A percentile compares a stretch with the other conserved stretches of the same genome.
Evolutionary conservation across 148 eudicot genomes (phyloP).

Genomic region (Selenicereus undatus): DNA sequence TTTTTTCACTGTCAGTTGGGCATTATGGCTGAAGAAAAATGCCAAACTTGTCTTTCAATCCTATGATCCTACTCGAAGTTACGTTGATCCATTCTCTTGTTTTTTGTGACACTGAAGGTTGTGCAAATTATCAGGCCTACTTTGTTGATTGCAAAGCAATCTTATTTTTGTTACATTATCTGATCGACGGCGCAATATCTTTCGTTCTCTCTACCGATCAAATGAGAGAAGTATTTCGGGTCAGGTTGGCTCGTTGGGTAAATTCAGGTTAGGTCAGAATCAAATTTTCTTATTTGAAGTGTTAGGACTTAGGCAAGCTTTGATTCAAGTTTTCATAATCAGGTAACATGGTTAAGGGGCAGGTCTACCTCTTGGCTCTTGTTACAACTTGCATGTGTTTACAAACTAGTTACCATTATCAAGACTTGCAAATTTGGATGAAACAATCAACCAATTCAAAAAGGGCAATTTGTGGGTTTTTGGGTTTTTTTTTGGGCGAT

Average conservation of each 20-base stretch:
- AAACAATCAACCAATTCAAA: no score
- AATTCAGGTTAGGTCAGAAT: not conserved
- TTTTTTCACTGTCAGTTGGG: no score
- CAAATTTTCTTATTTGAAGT: not conserved
- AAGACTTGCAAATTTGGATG: not conserved
- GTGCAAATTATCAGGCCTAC: not conserved
- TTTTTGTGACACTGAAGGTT: not conserved
- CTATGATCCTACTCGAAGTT: no score
- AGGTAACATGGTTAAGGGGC: not conserved
- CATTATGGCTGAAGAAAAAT: no score
- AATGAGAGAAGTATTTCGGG: not conserved
- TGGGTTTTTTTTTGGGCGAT: no score
- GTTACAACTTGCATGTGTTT: not conserved
- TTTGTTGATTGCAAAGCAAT: no score
- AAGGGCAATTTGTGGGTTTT: no score
- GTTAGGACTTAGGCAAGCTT: not conserved
- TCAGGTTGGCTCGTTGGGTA: not conserved
- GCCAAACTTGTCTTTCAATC: no score
- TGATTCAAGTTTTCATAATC: not conserved
- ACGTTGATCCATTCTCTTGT: not conserved
- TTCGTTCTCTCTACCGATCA: not conserved
- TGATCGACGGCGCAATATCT: not conserved
- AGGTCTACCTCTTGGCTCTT: not conserved
- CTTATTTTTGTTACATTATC: no score
- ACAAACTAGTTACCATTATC: not conserved